Evolutionary conservation across 2,329 filamentous ascomycete species (phyloP).

Genomic region (Hypocreales sp.): DNA sequence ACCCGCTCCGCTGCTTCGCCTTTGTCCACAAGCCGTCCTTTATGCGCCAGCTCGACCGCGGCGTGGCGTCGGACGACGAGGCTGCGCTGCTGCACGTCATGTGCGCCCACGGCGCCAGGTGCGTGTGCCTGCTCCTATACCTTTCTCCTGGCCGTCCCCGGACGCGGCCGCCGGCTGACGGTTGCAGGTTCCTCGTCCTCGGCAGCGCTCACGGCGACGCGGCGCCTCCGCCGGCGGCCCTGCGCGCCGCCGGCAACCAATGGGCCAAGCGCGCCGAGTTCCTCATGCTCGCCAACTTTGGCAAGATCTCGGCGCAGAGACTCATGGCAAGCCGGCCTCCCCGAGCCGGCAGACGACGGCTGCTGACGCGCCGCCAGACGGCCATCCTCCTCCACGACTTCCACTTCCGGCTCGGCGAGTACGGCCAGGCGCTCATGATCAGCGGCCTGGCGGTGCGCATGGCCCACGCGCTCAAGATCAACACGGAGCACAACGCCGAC

Average conservation of each 20-base stretch:
- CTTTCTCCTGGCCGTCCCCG: neutral
- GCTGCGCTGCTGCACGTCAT: slow-evolving; percentile 20
- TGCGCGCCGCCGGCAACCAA: slow-evolving; percentile 18
- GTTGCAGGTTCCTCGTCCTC: slow-evolving; percentile 17
- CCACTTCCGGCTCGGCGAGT: slow-evolving; percentile 22
- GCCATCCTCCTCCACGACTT: slow-evolving; percentile 23
- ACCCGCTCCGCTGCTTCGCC: slow-evolving; percentile 23
- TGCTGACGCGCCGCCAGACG: slow-evolving; percentile 10
- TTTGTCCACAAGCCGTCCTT: slow-evolving; percentile 24
- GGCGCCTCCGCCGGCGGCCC: slow-evolving; percentile 11
- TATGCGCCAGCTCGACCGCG: slow-evolving; percentile 20
- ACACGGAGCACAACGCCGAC: slow-evolving; percentile 19
- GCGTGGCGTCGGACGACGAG: slow-evolving; percentile 19
- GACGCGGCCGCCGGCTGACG: slow-evolving; percentile 2
- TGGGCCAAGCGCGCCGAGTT: slow-evolving; percentile 22
- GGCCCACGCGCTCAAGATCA: slow-evolving; percentile 24
- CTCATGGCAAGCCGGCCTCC: slow-evolving; percentile 16
- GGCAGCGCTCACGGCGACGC: slow-evolving; percentile 14
- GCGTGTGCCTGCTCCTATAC: slow-evolving; percentile 2
- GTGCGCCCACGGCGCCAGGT: slow-evolving; percentile 23
- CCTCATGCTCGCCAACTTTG: slow-evolving; percentile 20
- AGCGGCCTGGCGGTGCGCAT: slow-evolving; percentile 24
- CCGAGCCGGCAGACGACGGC: neutral
- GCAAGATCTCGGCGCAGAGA: slow-evolving; percentile 21
- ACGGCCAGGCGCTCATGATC: slow-evolving; percentile 23